These are phyloP conservation scores for Leccinum longicurvipes DNA, from an alignment of 768 basidiomycete genomes.

Conservation along the genomic window DNA sequence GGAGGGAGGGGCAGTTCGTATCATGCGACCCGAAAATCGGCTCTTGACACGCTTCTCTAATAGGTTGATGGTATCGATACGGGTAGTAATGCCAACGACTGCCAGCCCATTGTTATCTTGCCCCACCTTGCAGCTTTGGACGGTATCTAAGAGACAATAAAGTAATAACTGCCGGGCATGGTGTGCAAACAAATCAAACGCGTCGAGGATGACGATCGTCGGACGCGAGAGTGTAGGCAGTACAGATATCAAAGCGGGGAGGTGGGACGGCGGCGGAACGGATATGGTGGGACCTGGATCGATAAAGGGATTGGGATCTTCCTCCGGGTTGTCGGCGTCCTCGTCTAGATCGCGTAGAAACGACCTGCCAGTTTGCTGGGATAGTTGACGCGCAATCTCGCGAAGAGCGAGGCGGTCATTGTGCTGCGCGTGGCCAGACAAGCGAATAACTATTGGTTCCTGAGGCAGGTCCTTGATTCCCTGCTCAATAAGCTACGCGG, in stretches of 20 bases:
- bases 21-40: constrained; percentile 89
- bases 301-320: constrained; percentile 51
- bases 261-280: constrained; percentile 64
- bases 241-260: constrained; percentile 70
- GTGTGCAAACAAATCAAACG: constrained; percentile 89
- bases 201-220: constrained; percentile 81
- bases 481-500: constrained; percentile 54
- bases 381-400: constrained; percentile 85
- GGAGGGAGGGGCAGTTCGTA: constrained; percentile 66
- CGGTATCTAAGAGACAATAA: constrained; percentile 94
- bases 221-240: constrained; percentile 79
- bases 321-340: constrained; percentile 32
- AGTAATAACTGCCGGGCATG: constrained; percentile 91
- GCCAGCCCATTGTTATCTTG: constrained; percentile 65
- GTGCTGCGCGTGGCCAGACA: constrained; percentile 82
- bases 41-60: constrained; percentile 98
- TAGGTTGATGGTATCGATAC: constrained; percentile 82
- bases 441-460: constrained; percentile 68
- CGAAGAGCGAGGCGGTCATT: constrained; percentile 89
- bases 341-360: constrained; percentile 39
- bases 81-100: constrained; percentile 82
- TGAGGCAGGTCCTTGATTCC: constrained; percentile 46
- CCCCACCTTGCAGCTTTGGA: constrained; percentile 73
- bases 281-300: constrained; percentile 35
- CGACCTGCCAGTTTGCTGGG: constrained; percentile 67